Conservation (phyloP, 768 basidiomycete species). For the Boletus sensibilis region DNA sequence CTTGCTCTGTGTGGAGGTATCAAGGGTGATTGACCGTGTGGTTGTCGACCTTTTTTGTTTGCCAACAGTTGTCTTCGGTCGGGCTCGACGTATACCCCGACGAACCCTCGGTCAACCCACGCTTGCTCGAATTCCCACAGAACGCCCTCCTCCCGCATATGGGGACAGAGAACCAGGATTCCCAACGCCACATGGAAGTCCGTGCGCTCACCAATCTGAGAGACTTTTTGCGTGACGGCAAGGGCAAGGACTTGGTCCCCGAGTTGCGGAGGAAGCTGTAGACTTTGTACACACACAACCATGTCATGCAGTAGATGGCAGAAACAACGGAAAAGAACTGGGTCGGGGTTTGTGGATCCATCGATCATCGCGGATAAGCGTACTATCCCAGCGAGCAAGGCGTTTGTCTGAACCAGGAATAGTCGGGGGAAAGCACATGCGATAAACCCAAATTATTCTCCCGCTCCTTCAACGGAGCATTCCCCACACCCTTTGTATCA, state of each 20-base stretch:
- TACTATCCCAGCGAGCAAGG: background rate
- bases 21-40: too few species aligned
- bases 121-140: slow-evolving; percentile 76
- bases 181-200: slow-evolving; percentile 80
- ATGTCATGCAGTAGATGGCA: background rate
- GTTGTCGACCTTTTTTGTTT: too few species aligned
- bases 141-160: slow-evolving; percentile 88
- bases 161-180: slow-evolving; percentile 85
- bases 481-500: background rate
- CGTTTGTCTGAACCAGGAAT: background rate
- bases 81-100: slow-evolving; percentile 87
- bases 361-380: background rate
- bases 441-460: background rate
- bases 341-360: background rate
- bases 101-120: slow-evolving; percentile 78
- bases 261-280: slow-evolving; percentile 41
- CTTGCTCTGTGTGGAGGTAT: too few species aligned
- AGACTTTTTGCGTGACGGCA: slow-evolving; percentile 65
- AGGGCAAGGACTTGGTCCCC: slow-evolving; percentile 63
- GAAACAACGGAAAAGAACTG: background rate
- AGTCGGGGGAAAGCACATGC: background rate
- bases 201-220: slow-evolving; percentile 76
- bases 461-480: background rate
- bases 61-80: slow-evolving; percentile 33
- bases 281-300: background rate